Evolutionary conservation across 805 yeast species (phyloP).

Genomic region (Metschnikowia similis): DNA sequence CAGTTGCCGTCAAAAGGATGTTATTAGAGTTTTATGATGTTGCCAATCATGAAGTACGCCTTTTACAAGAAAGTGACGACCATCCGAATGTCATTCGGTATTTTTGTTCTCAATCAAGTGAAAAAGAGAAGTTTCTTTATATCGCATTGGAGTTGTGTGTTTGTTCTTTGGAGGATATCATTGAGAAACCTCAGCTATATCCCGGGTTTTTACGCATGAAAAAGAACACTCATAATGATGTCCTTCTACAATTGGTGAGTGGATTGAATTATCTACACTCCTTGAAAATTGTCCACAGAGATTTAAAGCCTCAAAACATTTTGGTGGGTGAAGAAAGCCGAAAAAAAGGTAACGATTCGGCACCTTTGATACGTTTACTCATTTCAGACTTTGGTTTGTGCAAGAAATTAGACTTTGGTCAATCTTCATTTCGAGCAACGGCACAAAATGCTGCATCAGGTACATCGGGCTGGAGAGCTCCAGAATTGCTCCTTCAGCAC

Average conservation of each 20-base stretch:
- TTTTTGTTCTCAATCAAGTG: slow-evolving; percentile 84
- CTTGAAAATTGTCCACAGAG: slow-evolving; percentile 89
- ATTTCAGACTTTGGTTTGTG: slow-evolving; percentile 97
- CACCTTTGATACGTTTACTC: slow-evolving; percentile 50
- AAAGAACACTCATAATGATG: slow-evolving; percentile 25
- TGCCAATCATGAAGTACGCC: slow-evolving; percentile 85
- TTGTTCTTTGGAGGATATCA: slow-evolving; percentile 81
- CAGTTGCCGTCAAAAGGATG: slow-evolving; percentile 95
- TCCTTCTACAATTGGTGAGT: slow-evolving; percentile 69
- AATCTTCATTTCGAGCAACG: slow-evolving; percentile 89
- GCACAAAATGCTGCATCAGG: slow-evolving; percentile 88
- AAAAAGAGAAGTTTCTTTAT: slow-evolving; percentile 70
- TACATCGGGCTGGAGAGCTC: slow-evolving; percentile 98
- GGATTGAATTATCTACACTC: slow-evolving; percentile 87
- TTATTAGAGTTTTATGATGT: slow-evolving; percentile 87
- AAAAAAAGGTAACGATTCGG: slow-evolving; percentile 7
- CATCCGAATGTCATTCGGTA: slow-evolving; percentile 94
- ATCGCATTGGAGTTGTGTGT: slow-evolving; percentile 91
- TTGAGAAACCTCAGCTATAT: slow-evolving; percentile 39
- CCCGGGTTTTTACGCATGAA: slow-evolving; percentile 41
- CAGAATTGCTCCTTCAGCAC: slow-evolving; percentile 59
- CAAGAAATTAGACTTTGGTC: slow-evolving; percentile 85
- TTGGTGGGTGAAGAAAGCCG: slow-evolving; percentile 62
- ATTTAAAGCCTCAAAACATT: slow-evolving; percentile 90
- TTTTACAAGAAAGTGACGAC: slow-evolving; percentile 91